A percentile compares a stretch with the other conserved stretches of the same genome.
These are phyloP conservation scores for Saccharomyces cerevisiae DNA, from an alignment of 805 yeast species.

Conservation along the genomic window DNA sequence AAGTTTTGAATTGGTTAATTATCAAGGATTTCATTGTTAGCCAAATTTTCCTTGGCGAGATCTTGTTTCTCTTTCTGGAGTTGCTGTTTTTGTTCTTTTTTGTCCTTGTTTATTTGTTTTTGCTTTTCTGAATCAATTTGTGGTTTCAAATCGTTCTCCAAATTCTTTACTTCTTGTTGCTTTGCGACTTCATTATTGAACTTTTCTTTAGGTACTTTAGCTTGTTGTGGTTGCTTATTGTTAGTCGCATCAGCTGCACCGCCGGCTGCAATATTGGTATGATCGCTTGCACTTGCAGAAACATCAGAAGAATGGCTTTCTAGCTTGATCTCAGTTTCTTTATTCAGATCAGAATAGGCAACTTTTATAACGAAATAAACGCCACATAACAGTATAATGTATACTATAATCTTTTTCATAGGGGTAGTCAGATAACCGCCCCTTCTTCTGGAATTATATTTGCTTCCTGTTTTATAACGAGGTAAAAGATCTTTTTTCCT, in stretches of 20 bases:
- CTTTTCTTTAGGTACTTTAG: constrained; percentile 15
- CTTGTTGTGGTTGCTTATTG: constrained; percentile 1
- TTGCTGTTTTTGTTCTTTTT: background rate
- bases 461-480: constrained; percentile 23
- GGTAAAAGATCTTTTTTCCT: constrained; percentile 36
- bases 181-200: constrained; percentile 27
- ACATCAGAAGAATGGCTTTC: constrained; percentile 10
- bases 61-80: constrained; percentile 1
- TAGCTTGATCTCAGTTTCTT: constrained; percentile 21
- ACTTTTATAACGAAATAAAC: constrained; percentile 28
- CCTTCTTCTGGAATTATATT: constrained; percentile 12
- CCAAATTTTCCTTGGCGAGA: background rate
- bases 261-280: background rate
- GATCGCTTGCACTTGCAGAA: background rate
- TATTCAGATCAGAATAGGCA: constrained; percentile 12
- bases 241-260: background rate
- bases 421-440: constrained; percentile 37
- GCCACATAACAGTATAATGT: constrained; percentile 29
- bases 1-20: background rate
- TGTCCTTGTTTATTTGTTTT: constrained; percentile 1
- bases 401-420: constrained; percentile 38
- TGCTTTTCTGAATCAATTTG: constrained; percentile 8
- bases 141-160: constrained; percentile 19
- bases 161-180: constrained; percentile 24
- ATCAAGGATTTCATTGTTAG: background rate